Evolutionary conservation across 1,139 yeast genomes (phyloP), one percentile per base, ranked within the genome.

Genomic region (Zygoascus hellenicus): DNA sequence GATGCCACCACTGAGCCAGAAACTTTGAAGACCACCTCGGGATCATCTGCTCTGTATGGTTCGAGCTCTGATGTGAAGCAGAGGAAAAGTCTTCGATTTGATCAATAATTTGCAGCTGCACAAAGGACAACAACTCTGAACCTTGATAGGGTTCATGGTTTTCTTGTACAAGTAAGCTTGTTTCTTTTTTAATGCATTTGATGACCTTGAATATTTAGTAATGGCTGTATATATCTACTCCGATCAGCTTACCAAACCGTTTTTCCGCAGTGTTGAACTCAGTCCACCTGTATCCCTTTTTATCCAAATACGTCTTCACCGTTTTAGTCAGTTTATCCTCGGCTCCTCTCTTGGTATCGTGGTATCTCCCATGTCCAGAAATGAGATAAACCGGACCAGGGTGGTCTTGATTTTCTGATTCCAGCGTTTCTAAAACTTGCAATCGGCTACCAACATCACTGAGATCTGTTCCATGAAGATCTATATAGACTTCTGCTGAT

Each of bases 161-260:
- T 10, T 15, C 19, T 26, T 10, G 22, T 11, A 22, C 30, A 9
- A n/a, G 22, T 15, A 6, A 13, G n/a, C 22, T 19, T 13, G 11
- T 17, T 17, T 19, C 29, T 37, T 15, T 19, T 7, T n/a, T 37
- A 37, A 15, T 28, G 22, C 16, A 11, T 13, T 22, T 15, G 28
- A 38, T 42, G 36, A n/a, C 13, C 16, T 33, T 15, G 36, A 9
- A 11, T 26, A 17, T 19, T 46, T 48, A 55, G 26, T 55, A 38
- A 43, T 59, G 62, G 2, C 61, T 57, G 69, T 69, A 69, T 2
- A 73, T 72, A 48, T 70, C 73, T 10, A 69, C 57, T 9, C 67
- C 72, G 11, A 67, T 58, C 5, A 70, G 48, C 4, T 65, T 58
- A 1, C 74, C 74, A 44, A 57, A 67, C 17, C 51, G 52, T 0